Evolutionary conservation across 179 eudicot species (phyloP).

Genomic region (Drosera spatulata): DNA sequence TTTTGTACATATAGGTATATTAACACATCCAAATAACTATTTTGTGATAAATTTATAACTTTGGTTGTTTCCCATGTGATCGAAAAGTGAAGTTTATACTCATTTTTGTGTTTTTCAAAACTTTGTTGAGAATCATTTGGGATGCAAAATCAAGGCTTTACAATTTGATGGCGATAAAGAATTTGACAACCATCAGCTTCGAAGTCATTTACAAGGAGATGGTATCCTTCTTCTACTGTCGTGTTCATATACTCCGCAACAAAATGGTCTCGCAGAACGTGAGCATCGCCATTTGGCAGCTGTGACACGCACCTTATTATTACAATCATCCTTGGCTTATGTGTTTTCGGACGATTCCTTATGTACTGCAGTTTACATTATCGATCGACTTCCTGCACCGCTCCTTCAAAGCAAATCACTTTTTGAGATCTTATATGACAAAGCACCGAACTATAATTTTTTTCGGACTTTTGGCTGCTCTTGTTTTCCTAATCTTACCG

Average conservation of each 20-base stretch:
- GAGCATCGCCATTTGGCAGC: neutral
- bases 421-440: neutral
- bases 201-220: neutral
- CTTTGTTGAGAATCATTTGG: neutral
- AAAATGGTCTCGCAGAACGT: neutral
- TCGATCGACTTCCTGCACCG: neutral
- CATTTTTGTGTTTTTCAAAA: neutral
- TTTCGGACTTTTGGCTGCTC: neutral
- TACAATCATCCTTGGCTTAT: neutral
- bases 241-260: neutral
- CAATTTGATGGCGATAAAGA: neutral
- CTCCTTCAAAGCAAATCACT: neutral
- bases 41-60: too few relatives aligned
- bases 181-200: neutral
- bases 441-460: neutral
- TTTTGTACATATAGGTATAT: too few relatives aligned
- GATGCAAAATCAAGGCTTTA: neutral
- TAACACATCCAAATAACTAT: too few relatives aligned
- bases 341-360: neutral
- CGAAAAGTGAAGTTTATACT: neutral
- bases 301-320: neutral
- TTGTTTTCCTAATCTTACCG: neutral
- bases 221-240: neutral
- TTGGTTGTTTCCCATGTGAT: neutral
- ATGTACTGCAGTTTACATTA: neutral